These are phyloP conservation scores for Rubroboletus pulcherrimus DNA, from an alignment of 768 basidiomycete species.

Conservation along the genomic window DNA sequence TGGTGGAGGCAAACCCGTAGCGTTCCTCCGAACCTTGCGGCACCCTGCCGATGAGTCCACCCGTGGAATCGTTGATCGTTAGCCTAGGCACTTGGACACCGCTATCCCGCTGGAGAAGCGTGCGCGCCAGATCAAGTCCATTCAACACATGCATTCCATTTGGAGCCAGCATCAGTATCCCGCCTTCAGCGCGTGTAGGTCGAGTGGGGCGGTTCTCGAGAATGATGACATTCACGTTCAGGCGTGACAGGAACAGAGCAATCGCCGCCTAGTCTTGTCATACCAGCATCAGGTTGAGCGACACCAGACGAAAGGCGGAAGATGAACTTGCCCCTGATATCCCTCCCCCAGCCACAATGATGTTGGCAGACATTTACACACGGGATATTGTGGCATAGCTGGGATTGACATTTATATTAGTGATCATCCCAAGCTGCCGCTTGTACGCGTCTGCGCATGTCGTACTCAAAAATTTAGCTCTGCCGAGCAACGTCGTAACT, in stretches of 20 bases:
- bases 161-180: conserved; percentile 26
- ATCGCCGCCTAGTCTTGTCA: conserved; percentile 13
- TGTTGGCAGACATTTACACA: conserved; percentile 18
- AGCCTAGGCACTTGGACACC: conserved; percentile 20
- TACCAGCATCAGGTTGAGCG: background rate
- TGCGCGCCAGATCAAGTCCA: conserved; percentile 23
- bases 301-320: background rate
- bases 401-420: conserved; percentile 3
- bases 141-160: conserved; percentile 30
- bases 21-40: conserved; percentile 27
- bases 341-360: conserved; percentile 29
- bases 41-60: conserved; percentile 21
- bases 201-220: conserved; percentile 23
- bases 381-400: background rate
- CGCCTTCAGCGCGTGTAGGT: conserved; percentile 20
- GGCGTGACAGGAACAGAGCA: conserved; percentile 25
- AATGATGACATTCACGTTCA: conserved; percentile 15
- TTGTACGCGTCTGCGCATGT: conserved; percentile 8
- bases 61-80: conserved; percentile 20
- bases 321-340: conserved; percentile 23
- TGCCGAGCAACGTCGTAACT: too few species aligned
- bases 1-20: conserved; percentile 25
- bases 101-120: conserved; percentile 22
- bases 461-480: too few species aligned
- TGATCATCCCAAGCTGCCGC: conserved; percentile 5